Conservation (phyloP, 2,329 filamentous ascomycete species). For the Aspergillus pseudoglaucus region DNA sequence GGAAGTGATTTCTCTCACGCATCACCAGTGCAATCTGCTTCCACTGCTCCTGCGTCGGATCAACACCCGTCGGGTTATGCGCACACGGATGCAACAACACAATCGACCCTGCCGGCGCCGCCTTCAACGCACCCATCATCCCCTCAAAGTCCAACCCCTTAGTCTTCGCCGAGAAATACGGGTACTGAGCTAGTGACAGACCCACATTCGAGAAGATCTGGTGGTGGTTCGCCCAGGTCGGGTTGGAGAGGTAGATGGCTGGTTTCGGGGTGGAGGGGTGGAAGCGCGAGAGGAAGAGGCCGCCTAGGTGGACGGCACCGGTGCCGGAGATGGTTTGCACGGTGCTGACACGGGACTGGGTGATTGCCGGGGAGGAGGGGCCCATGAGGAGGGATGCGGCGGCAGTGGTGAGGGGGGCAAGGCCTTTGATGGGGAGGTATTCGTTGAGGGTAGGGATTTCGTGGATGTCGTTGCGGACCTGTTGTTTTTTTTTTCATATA, state of each 20-base stretch:
- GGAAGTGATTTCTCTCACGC: slow-evolving; percentile 75
- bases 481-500: not conserved
- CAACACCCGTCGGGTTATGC: slow-evolving; percentile 96
- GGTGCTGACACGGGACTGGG: slow-evolving; percentile 73
- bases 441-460: slow-evolving; percentile 89
- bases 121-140: slow-evolving; percentile 66
- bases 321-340: slow-evolving; percentile 97
- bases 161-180: slow-evolving; percentile 85
- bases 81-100: slow-evolving; percentile 92
- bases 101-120: slow-evolving; percentile 72
- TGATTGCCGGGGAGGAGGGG: slow-evolving; percentile 68
- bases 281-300: slow-evolving; percentile 89
- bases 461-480: slow-evolving; percentile 87
- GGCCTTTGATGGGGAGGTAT: slow-evolving; percentile 92
- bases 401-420: slow-evolving; percentile 77
- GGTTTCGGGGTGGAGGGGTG: slow-evolving; percentile 57
- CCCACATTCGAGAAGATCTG: slow-evolving; percentile 94
- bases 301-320: slow-evolving; percentile 87
- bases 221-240: slow-evolving; percentile 98
- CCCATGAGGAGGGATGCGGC: slow-evolving; percentile 88
- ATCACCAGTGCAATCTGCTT: slow-evolving; percentile 76
- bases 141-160: slow-evolving; percentile 88
- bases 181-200: slow-evolving; percentile 72
- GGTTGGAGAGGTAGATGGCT: slow-evolving; percentile 77
- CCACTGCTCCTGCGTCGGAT: slow-evolving; percentile 92